Evolutionary conservation across 2,329 filamentous ascomycete species (phyloP).

Genomic region (Pseudogymnoascus sp.): DNA sequence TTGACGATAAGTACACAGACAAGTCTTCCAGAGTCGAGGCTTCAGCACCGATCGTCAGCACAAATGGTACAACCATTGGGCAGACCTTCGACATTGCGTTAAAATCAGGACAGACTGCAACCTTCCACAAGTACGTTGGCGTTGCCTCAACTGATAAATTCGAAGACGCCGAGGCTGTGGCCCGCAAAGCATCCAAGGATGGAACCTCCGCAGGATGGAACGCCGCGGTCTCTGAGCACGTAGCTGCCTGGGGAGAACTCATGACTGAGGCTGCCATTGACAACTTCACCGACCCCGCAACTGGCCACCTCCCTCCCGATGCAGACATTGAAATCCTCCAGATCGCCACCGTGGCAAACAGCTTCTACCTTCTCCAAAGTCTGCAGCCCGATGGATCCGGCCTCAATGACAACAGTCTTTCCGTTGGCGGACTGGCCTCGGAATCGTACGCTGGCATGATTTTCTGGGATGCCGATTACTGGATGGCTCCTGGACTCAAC

Average conservation of each 20-base stretch:
- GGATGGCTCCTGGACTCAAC: constrained; percentile 49
- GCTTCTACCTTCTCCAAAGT: constrained; percentile 49
- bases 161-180: constrained; percentile 44
- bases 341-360: constrained; percentile 45
- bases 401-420: constrained; percentile 54
- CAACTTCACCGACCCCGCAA: constrained; percentile 47
- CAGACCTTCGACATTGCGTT: constrained; percentile 49
- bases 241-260: constrained; percentile 52
- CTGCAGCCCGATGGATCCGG: constrained; percentile 38
- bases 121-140: constrained; percentile 59
- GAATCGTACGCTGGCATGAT: constrained; percentile 56
- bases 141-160: constrained; percentile 63
- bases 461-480: constrained; percentile 34
- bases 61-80: constrained; percentile 56
- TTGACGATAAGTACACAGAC: constrained; percentile 29
- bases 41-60: constrained; percentile 37
- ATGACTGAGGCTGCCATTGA: constrained; percentile 56
- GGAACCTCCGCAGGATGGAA: constrained; percentile 47
- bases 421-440: constrained; percentile 59
- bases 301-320: constrained; percentile 49
- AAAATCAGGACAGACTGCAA: constrained; percentile 42
- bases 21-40: constrained; percentile 25
- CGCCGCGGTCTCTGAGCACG: constrained; percentile 46
- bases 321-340: constrained; percentile 40
- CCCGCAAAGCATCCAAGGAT: constrained; percentile 44